Evolutionary conservation across 2,329 filamentous ascomycete species (phyloP).

Genomic region (Penicillium sumatraense): DNA sequence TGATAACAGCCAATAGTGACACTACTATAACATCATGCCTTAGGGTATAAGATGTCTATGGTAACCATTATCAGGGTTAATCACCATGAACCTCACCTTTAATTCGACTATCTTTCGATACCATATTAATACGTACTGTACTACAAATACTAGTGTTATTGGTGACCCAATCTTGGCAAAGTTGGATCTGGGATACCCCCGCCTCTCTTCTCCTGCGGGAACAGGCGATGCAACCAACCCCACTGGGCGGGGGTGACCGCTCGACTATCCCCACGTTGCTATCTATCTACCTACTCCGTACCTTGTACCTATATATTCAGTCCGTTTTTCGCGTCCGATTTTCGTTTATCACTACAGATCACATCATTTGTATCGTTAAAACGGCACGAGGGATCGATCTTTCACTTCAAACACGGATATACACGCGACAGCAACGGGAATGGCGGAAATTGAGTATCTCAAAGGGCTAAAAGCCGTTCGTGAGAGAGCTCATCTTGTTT

Average conservation of each 20-base stretch:
- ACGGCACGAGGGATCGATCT: no score
- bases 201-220: background rate
- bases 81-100: no score
- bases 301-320: background rate
- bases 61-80: no score
- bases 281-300: no score
- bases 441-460: constrained; percentile 31
- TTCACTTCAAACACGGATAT: no score
- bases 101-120: background rate
- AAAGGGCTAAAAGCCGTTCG: constrained; percentile 36
- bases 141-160: no score
- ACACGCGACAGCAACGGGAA: no score
- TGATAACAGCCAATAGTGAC: no score
- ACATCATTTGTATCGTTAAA: no score
- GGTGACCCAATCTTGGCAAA: background rate
- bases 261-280: background rate
- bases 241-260: background rate
- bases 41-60: no score
- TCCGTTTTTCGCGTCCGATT: background rate
- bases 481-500: constrained; percentile 29
- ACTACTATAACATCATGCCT: no score
- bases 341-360: no score
- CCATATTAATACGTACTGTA: background rate
- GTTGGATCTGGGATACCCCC: background rate
- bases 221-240: constrained; percentile 1